Evolutionary conservation across 257 asterid genomes (phyloP).

Genomic region (Leonotis leonurus): DNA sequence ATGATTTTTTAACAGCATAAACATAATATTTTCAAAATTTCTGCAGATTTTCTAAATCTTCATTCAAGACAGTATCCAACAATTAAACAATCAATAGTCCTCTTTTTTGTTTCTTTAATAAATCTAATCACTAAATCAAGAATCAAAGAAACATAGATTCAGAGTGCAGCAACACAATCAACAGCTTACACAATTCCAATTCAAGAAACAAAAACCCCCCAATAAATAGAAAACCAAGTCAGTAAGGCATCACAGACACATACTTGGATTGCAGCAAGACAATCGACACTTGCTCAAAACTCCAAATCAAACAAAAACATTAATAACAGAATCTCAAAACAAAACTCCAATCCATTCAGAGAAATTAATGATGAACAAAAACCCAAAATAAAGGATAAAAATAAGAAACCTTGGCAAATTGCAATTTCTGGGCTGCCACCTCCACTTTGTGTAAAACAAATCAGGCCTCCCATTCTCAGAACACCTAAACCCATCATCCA

Average conservation of each 20-base stretch:
- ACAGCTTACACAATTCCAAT: not conserved
- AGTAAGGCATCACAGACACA: no score
- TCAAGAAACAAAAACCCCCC: not conserved
- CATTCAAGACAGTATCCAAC: not conserved
- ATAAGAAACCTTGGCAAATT: conserved; percentile 69
- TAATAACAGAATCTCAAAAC: not conserved
- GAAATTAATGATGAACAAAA: conserved; percentile 6
- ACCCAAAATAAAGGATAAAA: not conserved
- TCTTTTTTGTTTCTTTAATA: not conserved
- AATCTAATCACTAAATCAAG: not conserved
- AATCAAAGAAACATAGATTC: not conserved
- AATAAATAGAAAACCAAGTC: no score
- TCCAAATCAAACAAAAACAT: not conserved
- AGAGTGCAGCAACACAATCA: not conserved
- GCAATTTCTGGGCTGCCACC: conserved; percentile 93
- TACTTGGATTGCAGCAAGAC: not conserved
- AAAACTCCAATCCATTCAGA: not conserved
- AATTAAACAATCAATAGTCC: not conserved
- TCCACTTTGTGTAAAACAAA: conserved; percentile 87
- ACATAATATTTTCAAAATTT: no score
- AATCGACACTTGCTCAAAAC: not conserved
- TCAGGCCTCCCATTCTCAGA: conserved; percentile 93
- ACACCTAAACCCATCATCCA: conserved; percentile 88
- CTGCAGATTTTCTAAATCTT: not conserved
- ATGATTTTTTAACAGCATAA: no score